Evolutionary conservation across 805 yeast species (phyloP).

Genomic region (Candida corydali): DNA sequence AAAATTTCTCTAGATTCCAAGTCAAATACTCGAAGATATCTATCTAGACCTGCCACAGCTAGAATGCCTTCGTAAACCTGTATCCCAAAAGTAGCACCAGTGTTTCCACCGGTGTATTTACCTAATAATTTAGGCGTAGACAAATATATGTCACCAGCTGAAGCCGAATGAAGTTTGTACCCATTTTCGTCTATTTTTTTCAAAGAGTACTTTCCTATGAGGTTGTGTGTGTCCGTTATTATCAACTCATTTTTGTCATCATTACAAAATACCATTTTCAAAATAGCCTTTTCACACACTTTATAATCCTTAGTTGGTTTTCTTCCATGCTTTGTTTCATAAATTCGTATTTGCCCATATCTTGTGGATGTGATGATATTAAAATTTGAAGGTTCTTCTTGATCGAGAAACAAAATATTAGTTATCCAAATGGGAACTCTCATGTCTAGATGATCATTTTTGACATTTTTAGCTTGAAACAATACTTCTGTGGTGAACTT

Average conservation of each 20-base stretch:
- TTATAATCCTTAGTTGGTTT: slow-evolving; percentile 61
- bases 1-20: slow-evolving; percentile 51
- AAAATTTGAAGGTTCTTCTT: slow-evolving; percentile 34
- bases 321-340: slow-evolving; percentile 63
- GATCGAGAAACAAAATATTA: slow-evolving; percentile 44
- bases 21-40: slow-evolving; percentile 79
- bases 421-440: slow-evolving; percentile 81
- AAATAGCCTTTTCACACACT: slow-evolving; percentile 51
- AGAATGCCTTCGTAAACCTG: slow-evolving; percentile 40
- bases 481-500: slow-evolving; percentile 27
- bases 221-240: slow-evolving; percentile 68
- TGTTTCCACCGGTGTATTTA: slow-evolving; percentile 50
- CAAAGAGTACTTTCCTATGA: slow-evolving; percentile 52
- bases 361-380: slow-evolving; percentile 63
- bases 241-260: slow-evolving; percentile 45
- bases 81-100: slow-evolving; percentile 76
- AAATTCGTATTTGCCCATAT: slow-evolving; percentile 71
- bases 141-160: slow-evolving; percentile 43
- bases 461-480: slow-evolving; percentile 80
- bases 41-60: slow-evolving; percentile 81
- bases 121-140: slow-evolving; percentile 55
- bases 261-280: slow-evolving; percentile 36
- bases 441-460: slow-evolving; percentile 70
- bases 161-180: slow-evolving; percentile 33
- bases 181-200: slow-evolving; percentile 32